These are phyloP conservation scores for Podospora tetraspora DNA, from an alignment of 495 filamentous ascomycete species.

Conservation along the genomic window DNA sequence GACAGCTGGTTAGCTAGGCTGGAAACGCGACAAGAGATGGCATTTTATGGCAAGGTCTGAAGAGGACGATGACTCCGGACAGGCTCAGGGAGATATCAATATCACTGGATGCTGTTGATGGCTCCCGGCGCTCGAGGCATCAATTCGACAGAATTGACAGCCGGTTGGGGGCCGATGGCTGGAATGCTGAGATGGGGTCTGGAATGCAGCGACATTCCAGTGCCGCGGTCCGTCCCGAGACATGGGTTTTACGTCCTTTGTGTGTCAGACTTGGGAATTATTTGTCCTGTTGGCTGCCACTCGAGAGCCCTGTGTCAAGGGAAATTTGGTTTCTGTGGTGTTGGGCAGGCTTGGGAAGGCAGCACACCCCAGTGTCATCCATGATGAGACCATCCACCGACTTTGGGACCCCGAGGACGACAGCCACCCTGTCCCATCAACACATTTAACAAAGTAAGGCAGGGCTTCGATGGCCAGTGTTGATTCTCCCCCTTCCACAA, in stretches of 20 bases:
- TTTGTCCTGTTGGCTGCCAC: not conserved
- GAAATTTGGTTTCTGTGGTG: not conserved
- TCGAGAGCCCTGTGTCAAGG: not conserved
- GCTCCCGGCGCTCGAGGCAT: not conserved
- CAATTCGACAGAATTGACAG: not conserved
- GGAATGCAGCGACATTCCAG: not conserved
- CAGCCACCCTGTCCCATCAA: not conserved
- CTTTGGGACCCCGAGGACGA: not conserved
- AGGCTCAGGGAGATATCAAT: not conserved
- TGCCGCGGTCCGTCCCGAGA: not conserved
- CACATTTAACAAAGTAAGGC: not conserved
- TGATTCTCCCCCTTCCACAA: not conserved
- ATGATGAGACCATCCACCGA: not conserved
- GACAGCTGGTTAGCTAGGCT: not conserved
- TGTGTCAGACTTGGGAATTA: not conserved
- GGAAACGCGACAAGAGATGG: too few relatives aligned
- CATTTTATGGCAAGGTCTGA: too few relatives aligned
- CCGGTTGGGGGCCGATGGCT: not conserved
- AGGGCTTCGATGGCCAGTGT: not conserved
- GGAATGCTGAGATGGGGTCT: not conserved
- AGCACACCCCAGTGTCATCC: not conserved
- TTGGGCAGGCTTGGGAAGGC: not conserved
- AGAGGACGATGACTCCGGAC: not conserved
- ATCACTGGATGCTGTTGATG: too few relatives aligned
- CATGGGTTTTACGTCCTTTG: not conserved